A percentile compares a stretch with the other conserved stretches of the same genome.
Evolutionary conservation across 2,329 filamentous ascomycete species (phyloP).

Genomic region (Escovopsis sp.): DNA sequence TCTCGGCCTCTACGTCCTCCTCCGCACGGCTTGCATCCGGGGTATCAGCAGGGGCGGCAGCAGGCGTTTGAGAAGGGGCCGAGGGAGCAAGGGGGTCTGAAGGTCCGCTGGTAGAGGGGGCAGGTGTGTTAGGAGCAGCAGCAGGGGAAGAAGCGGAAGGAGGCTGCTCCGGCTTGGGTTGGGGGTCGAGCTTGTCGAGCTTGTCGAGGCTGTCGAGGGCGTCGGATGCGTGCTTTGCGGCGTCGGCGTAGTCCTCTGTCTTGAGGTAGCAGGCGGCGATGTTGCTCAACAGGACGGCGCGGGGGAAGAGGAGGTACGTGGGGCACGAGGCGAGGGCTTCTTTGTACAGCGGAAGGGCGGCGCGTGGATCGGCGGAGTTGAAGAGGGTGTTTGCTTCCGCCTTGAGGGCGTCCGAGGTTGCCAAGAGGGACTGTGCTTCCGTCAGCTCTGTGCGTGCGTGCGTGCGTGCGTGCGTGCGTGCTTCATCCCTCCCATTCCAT

Average conservation of each 20-base stretch:
- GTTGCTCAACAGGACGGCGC: constrained; percentile 78
- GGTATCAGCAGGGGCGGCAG: no score
- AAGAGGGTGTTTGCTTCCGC: constrained; percentile 69
- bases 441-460: neutral
- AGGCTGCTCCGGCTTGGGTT: no score
- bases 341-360: constrained; percentile 71
- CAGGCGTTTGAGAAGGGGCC: no score
- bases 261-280: constrained; percentile 81
- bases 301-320: constrained; percentile 72
- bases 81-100: no score
- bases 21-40: no score
- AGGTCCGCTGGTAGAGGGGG: no score
- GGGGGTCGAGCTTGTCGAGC: constrained; percentile 28
- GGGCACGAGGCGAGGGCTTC: constrained; percentile 66
- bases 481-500: no score
- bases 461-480: no score
- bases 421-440: constrained; percentile 41
- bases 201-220: constrained; percentile 59
- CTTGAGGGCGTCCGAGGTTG: constrained; percentile 60
- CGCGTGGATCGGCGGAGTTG: constrained; percentile 50
- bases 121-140: no score
- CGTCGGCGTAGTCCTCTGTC: constrained; percentile 70
- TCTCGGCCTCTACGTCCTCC: constrained; percentile 36
- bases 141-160: no score
- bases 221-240: constrained; percentile 55